Evolutionary conservation across 2,329 filamentous ascomycete species (phyloP), one percentile per base, ranked within the genome.

Genomic region (Mariannaea elegans): DNA sequence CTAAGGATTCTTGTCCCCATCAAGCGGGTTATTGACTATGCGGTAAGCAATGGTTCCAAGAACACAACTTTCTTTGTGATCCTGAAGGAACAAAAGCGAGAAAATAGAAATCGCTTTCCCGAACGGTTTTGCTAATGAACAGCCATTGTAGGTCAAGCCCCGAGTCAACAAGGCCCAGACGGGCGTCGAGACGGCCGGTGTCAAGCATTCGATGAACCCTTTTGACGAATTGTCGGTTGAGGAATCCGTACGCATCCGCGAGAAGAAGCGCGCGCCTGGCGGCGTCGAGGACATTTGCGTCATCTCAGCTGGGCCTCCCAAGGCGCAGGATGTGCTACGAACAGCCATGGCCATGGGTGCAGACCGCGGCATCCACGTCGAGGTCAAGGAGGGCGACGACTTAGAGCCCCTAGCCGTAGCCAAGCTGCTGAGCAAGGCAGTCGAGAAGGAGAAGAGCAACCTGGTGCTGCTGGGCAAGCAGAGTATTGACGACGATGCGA

Each of bases 271-370:
- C 56, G 87, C 87, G 16, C 85, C 88, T 16, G 82, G 86, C 65
- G 89, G 90, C 71, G 94, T 99, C 63, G 90, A 93, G 69, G 93
- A 97, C 77, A 98, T 99, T 74, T 89, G 95, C 75, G 91, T 92
- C 70, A 88, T 98, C 77, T 91, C 89, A 54, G 94, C 93, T 49
- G 95, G 95, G 5, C 94, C 94, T 2, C 75, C 93, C 60, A 99
- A 98, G 82, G 85, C 92, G 29, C 87, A 88, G 71, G 95, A 99
- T 75, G 88, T 94, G 14, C 86, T 99, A 55, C 93, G 95, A 59
- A 99, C 94, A 14, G 95, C 95, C 58, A 95, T 99, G 93, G 95
- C 95, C 71, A 97, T 99, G 93, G 95, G 95, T 66, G 95, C 94
- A 14, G 95, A 99, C 84, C 90, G 94, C 19, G 90, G 82, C 38